phyloP scores from a whole-genome alignment of 768 basidiomycete species.

The Tricholoma matsutake region DNA sequence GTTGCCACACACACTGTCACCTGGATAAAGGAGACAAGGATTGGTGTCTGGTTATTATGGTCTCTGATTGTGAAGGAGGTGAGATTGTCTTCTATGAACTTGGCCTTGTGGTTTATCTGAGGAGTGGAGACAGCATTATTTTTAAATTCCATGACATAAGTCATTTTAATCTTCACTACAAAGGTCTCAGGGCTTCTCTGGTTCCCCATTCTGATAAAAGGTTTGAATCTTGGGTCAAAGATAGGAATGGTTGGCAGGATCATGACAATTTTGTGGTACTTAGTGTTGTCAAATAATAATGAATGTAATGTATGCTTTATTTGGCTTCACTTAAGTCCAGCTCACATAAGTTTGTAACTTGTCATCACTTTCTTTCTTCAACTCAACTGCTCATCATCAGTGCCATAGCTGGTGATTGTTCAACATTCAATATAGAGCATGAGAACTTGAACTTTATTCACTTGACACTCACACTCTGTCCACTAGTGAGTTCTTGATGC shows the following conservation, averaged over 20 bases:
- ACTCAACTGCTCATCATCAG: neutral
- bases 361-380: neutral
- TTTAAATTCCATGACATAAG: conserved; percentile 16
- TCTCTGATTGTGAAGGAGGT: conserved; percentile 15
- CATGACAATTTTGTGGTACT: neutral
- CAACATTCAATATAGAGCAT: neutral
- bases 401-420: too few relatives aligned
- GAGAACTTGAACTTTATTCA: neutral
- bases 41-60: conserved; percentile 19
- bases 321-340: neutral
- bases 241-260: conserved; percentile 7
- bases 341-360: neutral
- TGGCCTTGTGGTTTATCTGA: conserved; percentile 13
- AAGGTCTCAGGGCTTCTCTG: conserved; percentile 17
- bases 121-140: conserved; percentile 11
- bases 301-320: neutral
- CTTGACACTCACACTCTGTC: neutral
- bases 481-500: neutral
- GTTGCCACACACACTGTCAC: conserved; percentile 18
- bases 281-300: neutral
- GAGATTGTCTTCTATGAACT: conserved; percentile 18
- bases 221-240: conserved; percentile 5
- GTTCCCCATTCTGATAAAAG: conserved; percentile 21
- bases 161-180: conserved; percentile 22
- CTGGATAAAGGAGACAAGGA: conserved; percentile 18